Conservation (phyloP, 202 grass and related monocot genomes). For the Eragrostis tef region DNA sequence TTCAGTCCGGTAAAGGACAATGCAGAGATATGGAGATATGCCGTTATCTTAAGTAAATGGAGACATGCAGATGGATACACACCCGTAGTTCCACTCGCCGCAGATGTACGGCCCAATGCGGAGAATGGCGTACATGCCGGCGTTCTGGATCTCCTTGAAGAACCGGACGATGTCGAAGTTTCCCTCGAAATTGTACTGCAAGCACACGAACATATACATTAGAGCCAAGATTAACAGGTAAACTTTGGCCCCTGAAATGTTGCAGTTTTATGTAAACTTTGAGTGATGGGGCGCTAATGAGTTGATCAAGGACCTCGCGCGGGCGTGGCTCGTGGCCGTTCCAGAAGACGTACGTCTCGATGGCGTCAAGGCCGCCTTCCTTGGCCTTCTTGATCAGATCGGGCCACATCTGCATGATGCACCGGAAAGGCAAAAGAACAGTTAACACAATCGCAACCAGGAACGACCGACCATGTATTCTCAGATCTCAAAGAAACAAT, state of each 20-base stretch:
- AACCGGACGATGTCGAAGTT: slow-evolving; percentile 80
- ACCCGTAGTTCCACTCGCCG: slow-evolving; percentile 93
- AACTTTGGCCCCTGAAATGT: too few species aligned
- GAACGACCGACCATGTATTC: background rate
- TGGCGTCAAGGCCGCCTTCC: slow-evolving; percentile 69
- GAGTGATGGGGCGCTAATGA: too few species aligned
- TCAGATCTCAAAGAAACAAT: background rate
- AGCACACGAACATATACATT: too few species aligned
- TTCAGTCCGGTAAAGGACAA: too few species aligned
- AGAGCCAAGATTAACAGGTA: too few species aligned
- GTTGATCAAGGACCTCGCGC: slow-evolving; percentile 43
- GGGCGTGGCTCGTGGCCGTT: slow-evolving; percentile 73
- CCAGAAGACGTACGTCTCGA: slow-evolving; percentile 95
- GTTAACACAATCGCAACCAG: background rate
- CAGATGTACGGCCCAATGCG: slow-evolving; percentile 87
- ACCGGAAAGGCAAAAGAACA: too few species aligned
- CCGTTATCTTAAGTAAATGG: too few species aligned
- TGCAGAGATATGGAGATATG: too few species aligned
- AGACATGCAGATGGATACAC: background rate
- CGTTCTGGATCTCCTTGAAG: slow-evolving; percentile 78
- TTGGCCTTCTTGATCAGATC: slow-evolving; percentile 68
- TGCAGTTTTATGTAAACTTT: too few species aligned
- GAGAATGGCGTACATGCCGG: slow-evolving; percentile 75
- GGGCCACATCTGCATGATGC: slow-evolving; percentile 64
- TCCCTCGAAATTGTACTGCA: slow-evolving; percentile 78